Percentiles rank a stretch among this genome's conserved stretches.
phyloP scores from a whole-genome alignment of 1,139 yeast genomes.

The Candida sojae region DNA sequence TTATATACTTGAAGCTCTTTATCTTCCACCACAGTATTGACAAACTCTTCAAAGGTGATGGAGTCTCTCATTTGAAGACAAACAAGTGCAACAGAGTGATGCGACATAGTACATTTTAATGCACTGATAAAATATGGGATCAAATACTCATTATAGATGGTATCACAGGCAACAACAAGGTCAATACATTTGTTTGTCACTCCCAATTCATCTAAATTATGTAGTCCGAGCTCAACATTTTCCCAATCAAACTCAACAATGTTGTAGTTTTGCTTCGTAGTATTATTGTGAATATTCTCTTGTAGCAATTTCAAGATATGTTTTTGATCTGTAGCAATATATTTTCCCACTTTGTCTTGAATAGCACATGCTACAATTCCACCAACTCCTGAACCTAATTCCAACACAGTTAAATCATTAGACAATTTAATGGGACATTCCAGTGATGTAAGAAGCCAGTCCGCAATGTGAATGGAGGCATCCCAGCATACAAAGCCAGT shows the following conservation, averaged over 20 bases:
- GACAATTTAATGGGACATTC: slow-evolving; percentile 8
- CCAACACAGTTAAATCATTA: slow-evolving; percentile 40
- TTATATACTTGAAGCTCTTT: slow-evolving; percentile 20
- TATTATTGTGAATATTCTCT: slow-evolving; percentile 46
- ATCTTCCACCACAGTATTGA: slow-evolving; percentile 24
- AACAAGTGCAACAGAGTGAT: slow-evolving; percentile 39
- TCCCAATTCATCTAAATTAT: slow-evolving; percentile 18
- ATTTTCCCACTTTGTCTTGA: slow-evolving; percentile 36
- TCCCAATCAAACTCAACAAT: slow-evolving; percentile 72
- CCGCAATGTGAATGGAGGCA: slow-evolving; percentile 49
- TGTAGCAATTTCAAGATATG: slow-evolving; percentile 54
- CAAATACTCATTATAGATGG: slow-evolving; percentile 67
- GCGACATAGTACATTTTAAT: slow-evolving; percentile 29
- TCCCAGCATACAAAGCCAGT: slow-evolving; percentile 75
- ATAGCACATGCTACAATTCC: slow-evolving; percentile 55
- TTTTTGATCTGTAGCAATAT: slow-evolving; percentile 64
- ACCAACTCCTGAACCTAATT: slow-evolving; percentile 68
- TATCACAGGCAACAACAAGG: slow-evolving; percentile 65
- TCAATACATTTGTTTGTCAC: slow-evolving; percentile 28
- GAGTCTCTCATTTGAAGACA: slow-evolving; percentile 61
- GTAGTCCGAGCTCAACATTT: slow-evolving; percentile 33
- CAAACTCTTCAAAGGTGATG: slow-evolving; percentile 50
- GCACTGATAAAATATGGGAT: slow-evolving; percentile 53
- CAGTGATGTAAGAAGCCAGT: slow-evolving; percentile 40
- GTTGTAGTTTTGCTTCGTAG: slow-evolving; percentile 24